phyloP scores from a whole-genome alignment of 352 stramenopile species.

The Globisporangium irregulare region DNA sequence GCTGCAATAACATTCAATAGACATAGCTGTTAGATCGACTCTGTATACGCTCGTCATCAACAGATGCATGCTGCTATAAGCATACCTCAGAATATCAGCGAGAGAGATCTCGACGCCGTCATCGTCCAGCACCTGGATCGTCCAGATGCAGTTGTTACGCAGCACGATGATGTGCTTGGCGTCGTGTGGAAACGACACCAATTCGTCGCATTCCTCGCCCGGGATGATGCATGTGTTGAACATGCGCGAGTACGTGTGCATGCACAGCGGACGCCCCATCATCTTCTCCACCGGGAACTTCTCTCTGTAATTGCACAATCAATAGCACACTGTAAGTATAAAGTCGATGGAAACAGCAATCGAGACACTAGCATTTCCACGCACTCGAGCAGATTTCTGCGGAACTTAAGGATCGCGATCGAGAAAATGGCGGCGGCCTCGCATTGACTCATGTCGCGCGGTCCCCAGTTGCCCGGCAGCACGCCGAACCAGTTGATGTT shows the following conservation, averaged over 20 bases:
- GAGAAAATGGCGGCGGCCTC: slow-evolving; percentile 87
- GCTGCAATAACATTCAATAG: slow-evolving; percentile 17
- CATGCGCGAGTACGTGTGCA: slow-evolving; percentile 93
- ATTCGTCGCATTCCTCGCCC: slow-evolving; percentile 82
- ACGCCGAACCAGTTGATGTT: slow-evolving; percentile 99
- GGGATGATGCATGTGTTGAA: slow-evolving; percentile 97
- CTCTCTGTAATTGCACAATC: slow-evolving; percentile 49
- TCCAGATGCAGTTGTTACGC: slow-evolving; percentile 89
- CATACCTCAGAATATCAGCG: slow-evolving; percentile 68
- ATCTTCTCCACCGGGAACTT: slow-evolving; percentile 92
- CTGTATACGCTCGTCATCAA: neutral
- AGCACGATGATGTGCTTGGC: slow-evolving; percentile 93
- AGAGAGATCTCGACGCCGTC: slow-evolving; percentile 68
- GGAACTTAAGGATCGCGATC: slow-evolving; percentile 89
- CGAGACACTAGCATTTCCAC: slow-evolving; percentile 14
- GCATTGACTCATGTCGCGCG: slow-evolving; percentile 90
- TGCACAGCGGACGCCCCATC: slow-evolving; percentile 92
- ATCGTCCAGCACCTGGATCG: slow-evolving; percentile 75
- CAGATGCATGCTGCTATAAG: neutral
- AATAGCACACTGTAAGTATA: slow-evolving; percentile 9
- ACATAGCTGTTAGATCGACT: neutral
- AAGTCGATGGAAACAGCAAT: neutral
- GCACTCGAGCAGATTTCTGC: slow-evolving; percentile 87
- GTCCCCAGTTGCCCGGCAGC: slow-evolving; percentile 90
- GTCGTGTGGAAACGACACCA: slow-evolving; percentile 86